A percentile compares a stretch with the other conserved stretches of the same genome.
These are phyloP conservation scores for Omphalea diandra DNA, from an alignment of 441 rosid genomes.

Conservation along the genomic window DNA sequence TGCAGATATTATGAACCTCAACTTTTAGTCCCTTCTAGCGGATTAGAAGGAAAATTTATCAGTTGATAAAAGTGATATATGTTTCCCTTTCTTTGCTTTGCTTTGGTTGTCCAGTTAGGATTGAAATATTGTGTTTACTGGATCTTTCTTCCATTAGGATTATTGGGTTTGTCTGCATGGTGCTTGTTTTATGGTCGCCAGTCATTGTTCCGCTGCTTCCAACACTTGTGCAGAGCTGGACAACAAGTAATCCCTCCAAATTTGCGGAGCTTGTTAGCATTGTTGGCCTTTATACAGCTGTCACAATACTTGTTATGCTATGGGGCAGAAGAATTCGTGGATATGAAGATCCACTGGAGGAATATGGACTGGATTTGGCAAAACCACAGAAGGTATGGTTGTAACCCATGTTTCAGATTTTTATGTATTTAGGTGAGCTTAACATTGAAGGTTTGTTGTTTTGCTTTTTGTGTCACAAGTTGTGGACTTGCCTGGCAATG, in stretches of 20 bases:
- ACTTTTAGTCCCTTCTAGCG: neutral
- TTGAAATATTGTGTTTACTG: slow-evolving; percentile 17
- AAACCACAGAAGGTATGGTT: slow-evolving; percentile 52
- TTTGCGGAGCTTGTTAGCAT: slow-evolving; percentile 75
- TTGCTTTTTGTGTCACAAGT: neutral
- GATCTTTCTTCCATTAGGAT: slow-evolving; percentile 48
- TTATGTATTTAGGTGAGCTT: neutral
- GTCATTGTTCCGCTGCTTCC: slow-evolving; percentile 86
- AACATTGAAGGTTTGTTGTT: neutral
- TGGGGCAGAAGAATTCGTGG: slow-evolving; percentile 92
- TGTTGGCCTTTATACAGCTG: slow-evolving; percentile 77
- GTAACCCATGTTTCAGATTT: slow-evolving; percentile 12
- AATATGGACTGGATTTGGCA: slow-evolving; percentile 81
- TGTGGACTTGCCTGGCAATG: slow-evolving; percentile 1
- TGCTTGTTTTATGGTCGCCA: slow-evolving; percentile 91
- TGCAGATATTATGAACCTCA: neutral
- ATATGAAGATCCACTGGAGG: slow-evolving; percentile 69
- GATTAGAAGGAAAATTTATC: neutral
- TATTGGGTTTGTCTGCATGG: slow-evolving; percentile 79
- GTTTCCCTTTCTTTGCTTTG: neutral
- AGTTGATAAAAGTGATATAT: neutral
- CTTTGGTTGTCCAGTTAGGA: neutral
- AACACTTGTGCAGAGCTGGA: slow-evolving; percentile 82
- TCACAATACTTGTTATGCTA: slow-evolving; percentile 62
- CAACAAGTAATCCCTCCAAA: slow-evolving; percentile 56